Base-by-base conservation (phyloP, 805 yeast genomes). In the Saccharomyces paradoxus region DNA sequence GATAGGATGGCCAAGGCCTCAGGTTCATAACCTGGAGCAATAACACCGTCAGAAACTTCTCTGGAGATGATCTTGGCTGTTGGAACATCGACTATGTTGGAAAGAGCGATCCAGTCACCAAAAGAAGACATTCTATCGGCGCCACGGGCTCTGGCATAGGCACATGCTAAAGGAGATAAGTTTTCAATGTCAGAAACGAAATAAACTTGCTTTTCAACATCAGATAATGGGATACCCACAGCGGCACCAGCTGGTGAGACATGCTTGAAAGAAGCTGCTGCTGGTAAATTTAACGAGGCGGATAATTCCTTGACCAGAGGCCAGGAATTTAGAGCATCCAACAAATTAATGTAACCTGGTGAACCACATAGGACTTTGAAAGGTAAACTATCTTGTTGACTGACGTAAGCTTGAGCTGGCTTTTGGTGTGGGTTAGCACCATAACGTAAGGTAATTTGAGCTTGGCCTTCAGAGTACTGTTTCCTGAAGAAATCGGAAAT, bases 391-490 rank as follows among this genome's bases (percentile, higher is more conserved):
- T 86, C 87, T 64, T 95, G 96, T 62, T 84, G 82, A 56, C 84
- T 72, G 56, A 94, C 96, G 68, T 75, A 92, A 52, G 97, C 97
- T 78, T 92, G 99, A 46, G 99, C 97, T 50, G 98, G 98, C 74
- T 89, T 92, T 79, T 92, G 99, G 74, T 94, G 98, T 57, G 99
- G 99, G 79, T 92, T 92, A 55, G 97, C 97, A 72, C 99, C 99
- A 73, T 92, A 92, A 78, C 99, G 86, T 65, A 92, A 81, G 30
- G 97, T 92, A 73, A 92, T 78, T 81, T 91, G 97, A 55, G 92
- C 80, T 51, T 77, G 76, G 70, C 84, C 87, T 77, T 91, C 97
- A 51, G 96, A 81, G 78, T 92, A 92, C 75, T 89, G 90, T 77
- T 90, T 92, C 79, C 99, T 84, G 83, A 92, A 94, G 74, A 89